These are phyloP conservation scores for Curvularia hawaiiensis DNA, from an alignment of 2,329 filamentous ascomycete genomes.

Conservation along the genomic window DNA sequence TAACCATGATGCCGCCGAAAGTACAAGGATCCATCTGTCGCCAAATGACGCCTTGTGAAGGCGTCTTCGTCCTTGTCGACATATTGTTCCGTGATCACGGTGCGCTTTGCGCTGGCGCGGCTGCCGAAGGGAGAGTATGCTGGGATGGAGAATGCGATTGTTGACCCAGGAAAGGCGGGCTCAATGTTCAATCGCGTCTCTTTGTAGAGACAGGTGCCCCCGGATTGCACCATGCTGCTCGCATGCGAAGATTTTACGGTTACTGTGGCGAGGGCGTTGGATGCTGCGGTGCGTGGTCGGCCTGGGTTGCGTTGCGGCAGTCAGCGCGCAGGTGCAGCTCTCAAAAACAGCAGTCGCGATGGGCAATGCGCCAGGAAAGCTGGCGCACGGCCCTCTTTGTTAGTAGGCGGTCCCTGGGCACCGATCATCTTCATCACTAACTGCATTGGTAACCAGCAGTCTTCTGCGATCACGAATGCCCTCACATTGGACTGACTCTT, in stretches of 20 bases:
- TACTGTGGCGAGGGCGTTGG: constrained; percentile 7
- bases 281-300: constrained; percentile 19
- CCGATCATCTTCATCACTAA: neutral
- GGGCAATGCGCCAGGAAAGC: constrained; percentile 25
- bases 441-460: neutral
- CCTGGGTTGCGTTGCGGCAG: constrained; percentile 21
- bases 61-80: constrained; percentile 68
- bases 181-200: constrained; percentile 86
- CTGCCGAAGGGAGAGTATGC: constrained; percentile 40
- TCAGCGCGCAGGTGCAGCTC: constrained; percentile 30
- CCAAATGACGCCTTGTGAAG: constrained; percentile 75
- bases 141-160: constrained; percentile 65
- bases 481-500: neutral
- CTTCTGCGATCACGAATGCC: neutral
- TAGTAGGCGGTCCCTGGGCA: neutral
- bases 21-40: constrained; percentile 78
- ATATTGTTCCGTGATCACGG: constrained; percentile 46
- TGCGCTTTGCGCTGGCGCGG: constrained; percentile 40
- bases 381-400: constrained; percentile 24
- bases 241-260: constrained; percentile 55
- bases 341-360: constrained; percentile 43
- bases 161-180: constrained; percentile 69
- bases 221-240: constrained; percentile 69
- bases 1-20: constrained; percentile 77
- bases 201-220: constrained; percentile 75